Evolutionary conservation across 129 eudicot species (phyloP).

Genomic region (Kitagawia praeruptora): DNA sequence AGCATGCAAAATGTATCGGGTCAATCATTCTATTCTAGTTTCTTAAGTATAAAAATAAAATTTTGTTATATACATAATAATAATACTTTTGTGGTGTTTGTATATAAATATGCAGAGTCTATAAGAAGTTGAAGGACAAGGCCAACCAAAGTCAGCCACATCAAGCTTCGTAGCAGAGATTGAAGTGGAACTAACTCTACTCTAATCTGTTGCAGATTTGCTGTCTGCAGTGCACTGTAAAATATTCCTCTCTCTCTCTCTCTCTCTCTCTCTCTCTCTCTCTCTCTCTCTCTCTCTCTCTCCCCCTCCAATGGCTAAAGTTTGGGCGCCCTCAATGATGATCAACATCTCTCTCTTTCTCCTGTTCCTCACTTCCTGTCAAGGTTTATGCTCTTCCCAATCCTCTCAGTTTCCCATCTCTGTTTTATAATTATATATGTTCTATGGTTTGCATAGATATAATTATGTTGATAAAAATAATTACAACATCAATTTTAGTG

Average conservation of each 20-base stretch:
- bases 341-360: constrained; percentile 12
- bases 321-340: constrained; percentile 18
- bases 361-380: constrained; percentile 27
- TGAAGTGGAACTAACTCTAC: constrained; percentile 2
- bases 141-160: constrained; percentile 63
- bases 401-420: not conserved
- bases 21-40: not conserved
- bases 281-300: constrained; percentile 22
- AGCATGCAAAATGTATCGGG: not conserved
- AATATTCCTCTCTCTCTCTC: constrained; percentile 13
- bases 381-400: constrained; percentile 36
- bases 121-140: constrained; percentile 20
- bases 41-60: not conserved
- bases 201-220: not conserved
- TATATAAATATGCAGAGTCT: constrained; percentile 10
- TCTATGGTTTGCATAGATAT: not conserved
- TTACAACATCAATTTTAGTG: not conserved
- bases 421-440: not conserved
- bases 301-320: constrained; percentile 39
- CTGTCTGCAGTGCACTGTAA: not conserved
- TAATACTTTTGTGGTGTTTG: not conserved
- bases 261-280: constrained; percentile 16
- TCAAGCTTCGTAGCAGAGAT: constrained; percentile 1
- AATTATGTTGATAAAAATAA: not conserved
- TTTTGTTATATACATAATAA: too few species aligned